phyloP scores from a whole-genome alignment of 2,329 filamentous ascomycete genomes.

The Fusarium sterilihyphosum region DNA sequence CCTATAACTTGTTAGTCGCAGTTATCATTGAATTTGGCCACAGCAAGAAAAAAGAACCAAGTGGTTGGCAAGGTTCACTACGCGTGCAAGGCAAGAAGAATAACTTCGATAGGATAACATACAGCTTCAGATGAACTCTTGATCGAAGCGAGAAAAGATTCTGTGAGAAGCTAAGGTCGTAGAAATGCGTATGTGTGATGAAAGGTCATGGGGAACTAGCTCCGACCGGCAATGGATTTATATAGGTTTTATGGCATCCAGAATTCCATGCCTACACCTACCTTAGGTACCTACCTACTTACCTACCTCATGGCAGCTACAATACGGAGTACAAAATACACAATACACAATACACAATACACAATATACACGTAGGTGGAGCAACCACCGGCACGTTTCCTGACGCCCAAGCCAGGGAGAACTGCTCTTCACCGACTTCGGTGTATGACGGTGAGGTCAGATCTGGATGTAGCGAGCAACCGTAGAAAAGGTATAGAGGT shows the following conservation, averaged over 20 bases:
- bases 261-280: neutral
- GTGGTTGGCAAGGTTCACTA: neutral
- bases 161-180: neutral
- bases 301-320: neutral
- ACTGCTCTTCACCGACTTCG: slow-evolving; percentile 37
- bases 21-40: slow-evolving; percentile 12
- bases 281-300: neutral
- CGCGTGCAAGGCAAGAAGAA: neutral
- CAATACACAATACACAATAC: neutral
- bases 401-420: slow-evolving; percentile 26
- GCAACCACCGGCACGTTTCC: slow-evolving; percentile 29
- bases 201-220: slow-evolving; percentile 21
- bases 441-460: slow-evolving; percentile 39
- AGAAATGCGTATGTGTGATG: slow-evolving; percentile 23
- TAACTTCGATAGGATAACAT: slow-evolving; percentile 5
- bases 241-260: slow-evolving; percentile 23
- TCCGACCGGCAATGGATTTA: slow-evolving; percentile 26
- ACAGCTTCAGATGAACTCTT: slow-evolving; percentile 26
- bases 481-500: neutral
- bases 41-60: slow-evolving; percentile 3
- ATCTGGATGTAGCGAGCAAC: neutral
- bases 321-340: neutral
- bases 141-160: neutral
- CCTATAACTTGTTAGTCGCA: slow-evolving; percentile 5
- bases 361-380: slow-evolving; percentile 24